These are phyloP conservation scores for Fraxinus sp. DNA, from an alignment of 305 asterid genomes.

Conservation along the genomic window DNA sequence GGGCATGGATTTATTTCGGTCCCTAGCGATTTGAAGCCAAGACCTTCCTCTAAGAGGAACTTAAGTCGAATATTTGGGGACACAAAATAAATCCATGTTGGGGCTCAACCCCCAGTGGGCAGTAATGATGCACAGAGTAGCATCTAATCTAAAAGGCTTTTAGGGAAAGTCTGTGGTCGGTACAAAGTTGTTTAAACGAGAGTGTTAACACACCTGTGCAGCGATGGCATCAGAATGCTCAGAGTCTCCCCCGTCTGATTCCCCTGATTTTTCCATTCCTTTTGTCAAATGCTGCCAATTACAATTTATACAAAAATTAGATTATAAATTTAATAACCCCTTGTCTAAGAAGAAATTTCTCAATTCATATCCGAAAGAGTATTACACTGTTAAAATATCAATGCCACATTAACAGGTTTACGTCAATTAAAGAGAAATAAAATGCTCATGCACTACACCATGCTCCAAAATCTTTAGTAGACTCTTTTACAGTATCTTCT, in stretches of 20 bases:
- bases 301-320: not conserved
- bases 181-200: not conserved
- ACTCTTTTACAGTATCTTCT: not conserved
- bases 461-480: not conserved
- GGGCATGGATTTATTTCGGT: not conserved
- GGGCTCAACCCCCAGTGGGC: not conserved
- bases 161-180: not conserved
- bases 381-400: not conserved
- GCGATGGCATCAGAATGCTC: slow-evolving; percentile 57
- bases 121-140: not conserved
- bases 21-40: not conserved
- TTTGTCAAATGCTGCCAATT: slow-evolving; percentile 54
- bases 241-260: slow-evolving; percentile 38
- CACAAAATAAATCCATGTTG: not conserved
- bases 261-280: slow-evolving; percentile 52
- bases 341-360: not conserved
- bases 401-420: not conserved
- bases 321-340: not conserved
- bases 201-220: slow-evolving; percentile 48
- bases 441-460: not conserved
- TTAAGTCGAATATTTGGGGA: not conserved
- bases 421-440: not conserved
- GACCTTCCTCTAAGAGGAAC: not conserved
- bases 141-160: not conserved
- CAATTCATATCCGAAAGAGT: not conserved